Evolutionary conservation across 345 rosid species (phyloP).

Genomic region (Citrus cavaleriei): DNA sequence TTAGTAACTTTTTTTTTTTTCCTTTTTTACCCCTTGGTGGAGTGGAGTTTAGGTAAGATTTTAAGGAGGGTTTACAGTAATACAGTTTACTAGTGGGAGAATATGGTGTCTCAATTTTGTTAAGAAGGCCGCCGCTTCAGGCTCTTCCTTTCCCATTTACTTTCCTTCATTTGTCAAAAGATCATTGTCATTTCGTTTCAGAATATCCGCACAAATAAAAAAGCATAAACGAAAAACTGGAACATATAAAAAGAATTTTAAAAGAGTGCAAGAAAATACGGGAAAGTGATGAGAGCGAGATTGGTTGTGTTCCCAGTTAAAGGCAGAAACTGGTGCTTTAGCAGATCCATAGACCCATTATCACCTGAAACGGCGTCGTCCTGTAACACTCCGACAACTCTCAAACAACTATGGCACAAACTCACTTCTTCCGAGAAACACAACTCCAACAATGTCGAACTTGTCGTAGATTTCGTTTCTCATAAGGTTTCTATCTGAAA

Average conservation of each 20-base stretch:
- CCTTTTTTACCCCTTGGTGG: no score
- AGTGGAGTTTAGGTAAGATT: no score
- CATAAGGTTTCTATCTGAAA: constrained; percentile 45
- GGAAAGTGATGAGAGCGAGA: constrained; percentile 61
- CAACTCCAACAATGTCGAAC: constrained; percentile 60
- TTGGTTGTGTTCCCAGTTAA: constrained; percentile 78
- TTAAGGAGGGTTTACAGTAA: no score
- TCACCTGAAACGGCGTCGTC: constrained; percentile 30
- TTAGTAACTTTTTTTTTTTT: no score
- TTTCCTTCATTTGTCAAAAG: no score
- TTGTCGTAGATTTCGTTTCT: constrained; percentile 70
- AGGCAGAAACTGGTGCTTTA: constrained; percentile 84
- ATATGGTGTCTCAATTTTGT: background rate
- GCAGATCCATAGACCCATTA: constrained; percentile 60
- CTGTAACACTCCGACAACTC: constrained; percentile 37
- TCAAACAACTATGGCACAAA: constrained; percentile 59
- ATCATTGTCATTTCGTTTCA: background rate
- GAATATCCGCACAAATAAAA: background rate
- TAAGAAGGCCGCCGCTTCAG: background rate
- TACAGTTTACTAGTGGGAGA: background rate
- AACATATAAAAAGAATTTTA: no score
- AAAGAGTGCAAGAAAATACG: no score
- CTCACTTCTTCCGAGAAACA: constrained; percentile 20
- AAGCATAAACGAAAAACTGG: no score
- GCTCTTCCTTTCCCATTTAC: background rate